phyloP scores from a whole-genome alignment of 257 asterid genomes.

The Capsicum chinense region DNA sequence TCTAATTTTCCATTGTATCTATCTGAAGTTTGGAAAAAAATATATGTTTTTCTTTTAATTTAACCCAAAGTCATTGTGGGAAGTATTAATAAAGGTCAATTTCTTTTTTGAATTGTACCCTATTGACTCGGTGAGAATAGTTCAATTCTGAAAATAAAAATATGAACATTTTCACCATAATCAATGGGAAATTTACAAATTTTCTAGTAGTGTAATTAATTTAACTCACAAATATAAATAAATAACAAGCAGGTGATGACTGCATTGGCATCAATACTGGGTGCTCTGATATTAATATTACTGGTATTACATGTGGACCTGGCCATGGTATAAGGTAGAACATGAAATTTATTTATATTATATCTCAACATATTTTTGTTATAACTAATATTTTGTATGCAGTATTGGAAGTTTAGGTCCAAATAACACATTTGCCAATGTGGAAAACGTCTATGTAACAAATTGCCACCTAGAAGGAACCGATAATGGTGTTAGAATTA shows the following conservation, averaged over 20 bases:
- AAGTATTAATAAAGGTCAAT: too few relatives aligned
- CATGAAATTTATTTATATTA: background rate
- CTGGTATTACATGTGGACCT: slow-evolving; percentile 38
- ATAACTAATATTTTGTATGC: background rate
- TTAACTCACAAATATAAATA: background rate
- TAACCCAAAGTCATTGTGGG: too few relatives aligned
- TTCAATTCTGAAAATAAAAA: too few relatives aligned
- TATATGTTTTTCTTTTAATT: too few relatives aligned
- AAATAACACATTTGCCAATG: slow-evolving; percentile 25
- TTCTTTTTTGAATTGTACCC: too few relatives aligned
- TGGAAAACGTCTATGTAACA: slow-evolving; percentile 26
- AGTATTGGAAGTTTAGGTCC: slow-evolving; percentile 37
- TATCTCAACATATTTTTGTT: background rate
- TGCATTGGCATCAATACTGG: slow-evolving; percentile 34
- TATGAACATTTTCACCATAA: too few relatives aligned
- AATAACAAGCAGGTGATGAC: slow-evolving; percentile 35
- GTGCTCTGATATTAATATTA: slow-evolving; percentile 10
- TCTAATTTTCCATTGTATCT: too few relatives aligned
- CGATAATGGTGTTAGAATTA: slow-evolving; percentile 38
- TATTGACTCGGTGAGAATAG: too few relatives aligned
- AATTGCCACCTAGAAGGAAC: slow-evolving; percentile 22
- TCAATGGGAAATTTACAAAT: too few relatives aligned
- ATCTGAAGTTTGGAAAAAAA: too few relatives aligned
- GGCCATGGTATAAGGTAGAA: slow-evolving; percentile 40
- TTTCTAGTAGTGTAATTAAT: background rate